Conservation (phyloP, 495 filamentous ascomycete genomes). For the Aspergillus coremiiformis region DNA sequence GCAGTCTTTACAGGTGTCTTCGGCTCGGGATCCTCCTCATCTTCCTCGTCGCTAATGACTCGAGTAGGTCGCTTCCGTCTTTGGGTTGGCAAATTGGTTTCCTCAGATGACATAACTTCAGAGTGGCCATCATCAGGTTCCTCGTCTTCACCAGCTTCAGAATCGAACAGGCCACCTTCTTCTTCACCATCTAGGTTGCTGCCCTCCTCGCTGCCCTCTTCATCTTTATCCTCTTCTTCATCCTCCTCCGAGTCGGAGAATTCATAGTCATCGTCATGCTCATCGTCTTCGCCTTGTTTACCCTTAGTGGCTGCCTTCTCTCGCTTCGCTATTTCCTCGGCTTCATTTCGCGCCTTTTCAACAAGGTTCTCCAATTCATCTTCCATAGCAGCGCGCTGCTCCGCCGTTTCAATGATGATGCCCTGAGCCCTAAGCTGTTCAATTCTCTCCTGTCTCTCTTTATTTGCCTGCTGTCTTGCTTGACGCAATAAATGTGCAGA, state of each 20-base stretch:
- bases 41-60: conserved; percentile 47
- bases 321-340: conserved; percentile 64
- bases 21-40: conserved; percentile 37
- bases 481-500: conserved; percentile 57
- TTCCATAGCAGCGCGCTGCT: conserved; percentile 74
- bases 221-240: conserved; percentile 57
- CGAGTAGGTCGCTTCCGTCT: conserved; percentile 34
- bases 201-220: conserved; percentile 47
- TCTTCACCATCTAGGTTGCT: conserved; percentile 37
- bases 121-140: conserved; percentile 29
- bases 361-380: conserved; percentile 81
- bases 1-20: conserved; percentile 31
- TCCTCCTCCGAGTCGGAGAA: conserved; percentile 49
- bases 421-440: conserved; percentile 70
- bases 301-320: conserved; percentile 67
- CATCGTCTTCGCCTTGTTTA: conserved; percentile 57
- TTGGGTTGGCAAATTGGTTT: conserved; percentile 17
- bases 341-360: conserved; percentile 74
- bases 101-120: conserved; percentile 22
- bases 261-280: conserved; percentile 37
- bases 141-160: conserved; percentile 26
- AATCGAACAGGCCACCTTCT: conserved; percentile 26
- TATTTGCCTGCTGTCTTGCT: conserved; percentile 70
- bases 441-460: conserved; percentile 71
- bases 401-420: conserved; percentile 73